Base-by-base conservation (phyloP, 805 yeast species). In the Candida jianshihensis region DNA sequence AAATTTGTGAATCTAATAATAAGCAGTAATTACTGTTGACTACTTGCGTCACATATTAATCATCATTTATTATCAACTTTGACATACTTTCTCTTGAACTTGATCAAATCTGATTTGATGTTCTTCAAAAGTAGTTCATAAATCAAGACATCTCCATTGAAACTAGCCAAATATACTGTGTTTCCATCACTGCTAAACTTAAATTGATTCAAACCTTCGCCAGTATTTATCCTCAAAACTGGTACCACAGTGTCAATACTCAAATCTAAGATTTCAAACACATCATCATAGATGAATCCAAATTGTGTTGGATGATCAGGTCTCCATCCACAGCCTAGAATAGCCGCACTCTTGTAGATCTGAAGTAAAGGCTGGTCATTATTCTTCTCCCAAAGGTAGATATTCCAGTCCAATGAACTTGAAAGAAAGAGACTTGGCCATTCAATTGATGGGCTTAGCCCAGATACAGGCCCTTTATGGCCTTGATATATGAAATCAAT, bases 351-450 rank as follows among this genome's bases (percentile, higher is more conserved):
- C 17, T 54, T 49, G 30, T 49, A 47, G 3, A 59, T 39, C 4
- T 40, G 40, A 19, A 50, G 21, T 2, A 54, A 8, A 3, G 60
- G 57, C 2, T 36, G 35, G 1, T 40, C 48, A 1, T 31, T 12
- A 16, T 40, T 37, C 4, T 43, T 21, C 22, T 50, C 54, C 61
- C 61, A 58, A 6, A 59, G 22, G 16, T 35, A 42, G 8, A 57
- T 47, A 17, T 46, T 48, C 59, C 62, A 60, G 29, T 61, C 66
- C 40, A 54, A 45, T 0, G 62, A 54, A 26, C 53, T 38, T 1
- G 59, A 40, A 1, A 59, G 14, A 27, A 60, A 56, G 9, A 55
- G 34, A 14, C 39, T 35, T 7, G 47, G 38, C 27, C 46, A 49
- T 25, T 41, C 51, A 6, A 12, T 6, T 8, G 47, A 44, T 8